phyloP scores from a whole-genome alignment of 176 grass and related monocot species.

The barley (Hordeum vulgare) region MorexV3_pseudomolecules_assembly NC_058521.1:605080144-605080643 shows the following conservation, averaged over 20 bases:
- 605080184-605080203: neutral
- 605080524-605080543: conserved; percentile 60
- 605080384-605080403: neutral
- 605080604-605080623: neutral
- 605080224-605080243: conserved; percentile 83
- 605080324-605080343: conserved; percentile 85
- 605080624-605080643: neutral
- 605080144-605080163: neutral
- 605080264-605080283: conserved; percentile 76
- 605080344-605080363: neutral
- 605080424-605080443: conserved; percentile 73
- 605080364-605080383: neutral
- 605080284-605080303: conserved; percentile 61
- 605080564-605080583: conserved; percentile 48
- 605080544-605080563: conserved; percentile 51
- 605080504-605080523: conserved; percentile 54
- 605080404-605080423: conserved; percentile 78
- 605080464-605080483: conserved; percentile 97
- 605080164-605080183: neutral
- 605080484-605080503: conserved; percentile 86
- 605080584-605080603: conserved; percentile 66
- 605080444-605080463: conserved; percentile 81
- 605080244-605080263: conserved; percentile 82
- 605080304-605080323: conserved; percentile 82
- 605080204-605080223: neutral